Evolutionary conservation across 106 monocot species (phyloP), one percentile per base, ranked within the genome.

Genomic region (Alisma plantagoaquatica): DNA sequence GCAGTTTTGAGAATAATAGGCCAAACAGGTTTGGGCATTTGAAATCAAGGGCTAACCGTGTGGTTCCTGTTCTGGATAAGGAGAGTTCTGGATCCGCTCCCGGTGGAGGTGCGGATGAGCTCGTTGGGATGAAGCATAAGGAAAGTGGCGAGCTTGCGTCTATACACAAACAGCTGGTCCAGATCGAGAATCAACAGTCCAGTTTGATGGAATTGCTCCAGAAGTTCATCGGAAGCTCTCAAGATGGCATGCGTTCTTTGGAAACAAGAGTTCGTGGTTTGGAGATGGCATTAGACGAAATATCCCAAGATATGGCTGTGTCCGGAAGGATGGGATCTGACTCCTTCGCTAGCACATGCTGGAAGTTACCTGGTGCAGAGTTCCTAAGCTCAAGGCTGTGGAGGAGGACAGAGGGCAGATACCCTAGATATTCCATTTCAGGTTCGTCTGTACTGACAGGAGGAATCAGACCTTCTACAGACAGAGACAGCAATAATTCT

Each of bases 181-280:
- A 96, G 75, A 96, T 96, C 41, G 96, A 96, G 70, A 89, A 78
- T 18, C 96, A 82, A 55, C 96, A 96, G 44, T 77, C 78, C 18
- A 81, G 31, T 48, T 52, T 96, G 38, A 63, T 96, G 32, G 96
- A 96, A 42, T 78, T 96, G 58, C 73, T 96, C 26, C 81, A 96
- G 96, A 84, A 70, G 52, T 89, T 89, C 43, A 89, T 96, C 12
- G 84, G 84, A 38, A 82, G 55, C 68, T 96, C 96, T 10, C 78
- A 96, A 33, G 82, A 68, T 59, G 89, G 89, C 25, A 76, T 89
- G 18, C 80, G 71, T 22, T 78, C 81, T 22, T 51, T 96, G 32
- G 96, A 96, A 69, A 70, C 68, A 49, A 78, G 89, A 72, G 84
- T 96, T 4, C 75, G 82, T 35, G 78, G 84, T 33, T 43, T 96